Base-by-base conservation (phyloP, 108 stramenopile genomes). In the Cyclostephanos tholiformis region DNA sequence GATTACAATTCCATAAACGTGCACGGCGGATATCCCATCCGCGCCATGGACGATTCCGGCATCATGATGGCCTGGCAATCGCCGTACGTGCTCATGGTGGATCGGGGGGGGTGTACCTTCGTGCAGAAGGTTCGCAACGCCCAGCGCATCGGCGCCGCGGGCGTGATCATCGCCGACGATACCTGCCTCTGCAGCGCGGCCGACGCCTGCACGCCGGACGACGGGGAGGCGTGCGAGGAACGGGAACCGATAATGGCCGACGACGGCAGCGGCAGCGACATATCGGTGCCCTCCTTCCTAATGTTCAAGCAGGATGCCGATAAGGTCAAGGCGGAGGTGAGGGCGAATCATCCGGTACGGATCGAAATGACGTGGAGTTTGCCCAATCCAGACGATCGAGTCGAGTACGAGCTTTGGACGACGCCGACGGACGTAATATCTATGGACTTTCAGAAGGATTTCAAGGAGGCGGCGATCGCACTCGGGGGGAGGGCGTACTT, bases 171-270 rank as follows among this genome's bases (percentile, higher is more conserved):
- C 75, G 98, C 95, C 30, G 96, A 98, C 77, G 85, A 85, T 74
- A 79, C 73, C 29, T 98, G 98, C 77, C 72, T 96, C 38, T 98
- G 98, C 63, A 55, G 65, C 13, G 75, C 53, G 22, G 69, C 69
- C 4, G 67, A 83, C 36, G 0, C 61, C 12, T 82, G 84, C 74
- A 65, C 63, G 39, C 66, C 72, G 26, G 79, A 81, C 50, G 65
- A 65, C 35, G 81, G 71, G 16, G 67, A 71, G 52, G 78, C 63
- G 27, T 93, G 90, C 64, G 89, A 91, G 71, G 74, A 76, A 2
- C 69, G 82, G 7, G 96, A 97, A 76, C 97, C 97, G 52, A 94
- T 97, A 83, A 97, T 98, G 98, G 97, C 98, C 20, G 98, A 98
- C 69, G 98, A 98, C 69, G 98, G 98, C 14, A 86, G 84, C 16